A percentile compares a stretch with the other conserved stretches of the same genome.
These are phyloP conservation scores for Oryza officinalis DNA, from an alignment of 176 grass and related monocot genomes.

Conservation along the genomic window DNA sequence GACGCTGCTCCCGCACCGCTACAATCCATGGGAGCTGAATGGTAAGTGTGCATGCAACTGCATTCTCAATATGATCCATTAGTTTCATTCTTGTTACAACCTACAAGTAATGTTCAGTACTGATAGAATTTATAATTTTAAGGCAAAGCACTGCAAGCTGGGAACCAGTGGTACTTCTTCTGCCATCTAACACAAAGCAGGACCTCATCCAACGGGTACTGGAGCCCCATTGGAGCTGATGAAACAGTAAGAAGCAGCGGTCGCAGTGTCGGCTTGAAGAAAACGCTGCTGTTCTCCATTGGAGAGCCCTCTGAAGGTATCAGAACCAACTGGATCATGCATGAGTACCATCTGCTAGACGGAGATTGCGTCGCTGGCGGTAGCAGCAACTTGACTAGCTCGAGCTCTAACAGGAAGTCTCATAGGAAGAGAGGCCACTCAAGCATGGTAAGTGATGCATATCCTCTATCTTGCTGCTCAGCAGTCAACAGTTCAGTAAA, in stretches of 20 bases:
- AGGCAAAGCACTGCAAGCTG: constrained; percentile 76
- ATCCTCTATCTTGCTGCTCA: neutral
- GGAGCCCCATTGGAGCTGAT: constrained; percentile 47
- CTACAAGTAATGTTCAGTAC: neutral
- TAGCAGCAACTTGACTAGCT: constrained; percentile 21
- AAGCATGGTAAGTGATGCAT: constrained; percentile 48
- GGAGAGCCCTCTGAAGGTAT: constrained; percentile 53
- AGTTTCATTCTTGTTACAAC: neutral
- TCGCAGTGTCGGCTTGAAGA: constrained; percentile 58
- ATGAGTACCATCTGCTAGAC: constrained; percentile 75
- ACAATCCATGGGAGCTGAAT: constrained; percentile 79
- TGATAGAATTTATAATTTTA: constrained; percentile 12
- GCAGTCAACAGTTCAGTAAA: neutral
- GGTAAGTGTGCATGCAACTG: constrained; percentile 30
- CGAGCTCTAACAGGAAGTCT: constrained; percentile 41
- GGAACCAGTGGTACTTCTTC: constrained; percentile 76
- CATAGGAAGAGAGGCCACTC: constrained; percentile 52
- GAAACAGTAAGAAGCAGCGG: constrained; percentile 50
- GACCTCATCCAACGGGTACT: constrained; percentile 54
- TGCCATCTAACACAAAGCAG: constrained; percentile 42
- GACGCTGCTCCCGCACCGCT: constrained; percentile 44
- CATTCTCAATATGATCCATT: neutral
- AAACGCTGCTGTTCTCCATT: constrained; percentile 65
- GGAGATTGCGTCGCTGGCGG: constrained; percentile 18
- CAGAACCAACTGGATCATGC: constrained; percentile 88